Base-by-base conservation (phyloP, 495 filamentous ascomycete species). In the Cetradonia linearis region DNA sequence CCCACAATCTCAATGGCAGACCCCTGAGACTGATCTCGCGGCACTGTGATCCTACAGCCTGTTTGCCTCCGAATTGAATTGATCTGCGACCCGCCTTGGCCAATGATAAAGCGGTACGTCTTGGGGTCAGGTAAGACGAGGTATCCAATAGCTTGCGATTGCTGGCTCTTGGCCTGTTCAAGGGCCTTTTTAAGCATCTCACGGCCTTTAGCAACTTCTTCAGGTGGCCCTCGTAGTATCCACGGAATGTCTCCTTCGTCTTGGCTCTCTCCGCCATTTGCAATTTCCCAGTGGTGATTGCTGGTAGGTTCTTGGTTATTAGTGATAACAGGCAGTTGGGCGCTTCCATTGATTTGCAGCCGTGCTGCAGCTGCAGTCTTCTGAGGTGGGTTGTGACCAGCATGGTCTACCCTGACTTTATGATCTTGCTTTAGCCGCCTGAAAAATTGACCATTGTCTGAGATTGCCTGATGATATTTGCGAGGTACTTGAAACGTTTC, bases 391-490 rank as follows among this genome's bases (percentile, higher is more conserved):
- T 83, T 72, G 23, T 92, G 83, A 33, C 90, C 89, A 37, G 80
- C 86, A 66, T 97, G 92, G 70, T 96, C 89, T 55, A 99, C 88
- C 1, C 84, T 90, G 63, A 99, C 89, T 47, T 84, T 81, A 71
- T 88, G 78, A 63, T 95, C 87, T 65, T 83, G 88, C 63, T 84
- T 84, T 34, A 96, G 80, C 58, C 79, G 85, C 56, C 89, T 88
- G 84, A 97, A 94, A 76, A 97, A 86, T 61, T 88, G 82, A 20
- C 93, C 93, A 61, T 92, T 91, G 68, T 96, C 90, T 53, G 91
- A 78, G 62, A 99, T 77, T 62, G 76, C 73, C 68, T 96, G 88
- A 73, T 97, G 91, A 53, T 93, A 72, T 62, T 83, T 80, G 40
- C 82, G 78, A 11, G 93, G 93, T 28, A 99, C 78, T 54, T 86